Evolutionary conservation across 257 asterid species (phyloP), one percentile per base, ranked within the genome.

Genomic region (Plantago elongata): DNA sequence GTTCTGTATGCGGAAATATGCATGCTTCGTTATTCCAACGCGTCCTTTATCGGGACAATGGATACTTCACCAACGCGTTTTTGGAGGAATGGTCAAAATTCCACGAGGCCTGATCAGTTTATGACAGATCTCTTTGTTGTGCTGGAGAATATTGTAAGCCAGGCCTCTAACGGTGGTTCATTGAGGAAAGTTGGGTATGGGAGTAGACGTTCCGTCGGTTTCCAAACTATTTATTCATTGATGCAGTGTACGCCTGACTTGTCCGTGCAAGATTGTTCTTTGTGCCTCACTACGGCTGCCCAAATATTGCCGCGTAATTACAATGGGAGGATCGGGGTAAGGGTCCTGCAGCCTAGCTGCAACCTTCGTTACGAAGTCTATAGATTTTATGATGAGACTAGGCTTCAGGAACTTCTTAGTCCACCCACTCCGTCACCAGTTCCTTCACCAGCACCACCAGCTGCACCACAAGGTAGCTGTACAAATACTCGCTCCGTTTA

Each of bases 181-280:
- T 9, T 13, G 12, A n/a, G 13, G n/a, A 69, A 57, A 42, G 60
- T 45, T 8, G 60, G 65, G n/a, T 16, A 49, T 34, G 74, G 68
- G 48, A 68, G 61, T 9, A 56, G 11, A 12, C 13, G 48, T 45
- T 29, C 13, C 11, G 46, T 60, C 18, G 65, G 13, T 22, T 58
- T 42, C 14, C 50, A 60, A 9, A 60, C 38, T 9, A 61, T 61
- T 11, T 45, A 11, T 8, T 56, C 44, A 34, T 11, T 61, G 16
- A 12, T n/a, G 66, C 66, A 61, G 44, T 61, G 66, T 44, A 45
- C 45, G 6, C 66, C 66, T 11, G 66, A 61, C 45, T 46, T 61
- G 55, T 61, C 66, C 16, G 1, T 1, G 3, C 16, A 11, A 7
- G 15, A n/a, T n/a, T 48, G 54, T 29, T 4, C 6, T 34, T 34